Percentiles rank a stretch among this genome's conserved stretches.
These are phyloP conservation scores for Debaryomyces hansenii DNA, from an alignment of 805 yeast genomes.

Conservation along the genomic window DNA sequence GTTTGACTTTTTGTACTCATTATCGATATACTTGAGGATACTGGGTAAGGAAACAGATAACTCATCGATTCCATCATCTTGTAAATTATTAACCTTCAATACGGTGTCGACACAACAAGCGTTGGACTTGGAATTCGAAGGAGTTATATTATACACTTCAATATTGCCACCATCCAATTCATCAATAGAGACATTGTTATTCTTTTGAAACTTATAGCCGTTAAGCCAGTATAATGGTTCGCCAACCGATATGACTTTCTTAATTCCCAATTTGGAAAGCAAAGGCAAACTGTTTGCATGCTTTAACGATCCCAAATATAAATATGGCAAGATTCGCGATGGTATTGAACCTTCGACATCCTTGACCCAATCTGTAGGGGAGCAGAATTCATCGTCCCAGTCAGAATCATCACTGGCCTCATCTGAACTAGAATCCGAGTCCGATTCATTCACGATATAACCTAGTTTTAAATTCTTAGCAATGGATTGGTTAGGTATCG, in stretches of 20 bases:
- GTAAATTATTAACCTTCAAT: slow-evolving; percentile 68
- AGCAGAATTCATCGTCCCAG: background rate
- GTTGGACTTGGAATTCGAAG: slow-evolving; percentile 11
- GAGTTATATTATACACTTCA: slow-evolving; percentile 27
- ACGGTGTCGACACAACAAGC: slow-evolving; percentile 41
- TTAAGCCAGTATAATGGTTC: slow-evolving; percentile 69
- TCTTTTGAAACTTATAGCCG: slow-evolving; percentile 26
- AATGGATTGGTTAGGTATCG: slow-evolving; percentile 10
- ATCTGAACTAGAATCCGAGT: slow-evolving; percentile 7
- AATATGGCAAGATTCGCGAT: slow-evolving; percentile 76
- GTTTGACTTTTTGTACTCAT: slow-evolving; percentile 18
- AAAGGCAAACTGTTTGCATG: slow-evolving; percentile 78
- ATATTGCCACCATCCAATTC: slow-evolving; percentile 29
- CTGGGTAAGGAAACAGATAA: slow-evolving; percentile 59
- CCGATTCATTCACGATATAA: slow-evolving; percentile 20
- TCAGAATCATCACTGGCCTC: background rate
- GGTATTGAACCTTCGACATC: slow-evolving; percentile 71
- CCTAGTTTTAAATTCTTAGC: slow-evolving; percentile 21
- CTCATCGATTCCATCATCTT: slow-evolving; percentile 90
- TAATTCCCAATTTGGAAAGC: slow-evolving; percentile 64
- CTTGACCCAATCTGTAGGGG: slow-evolving; percentile 33
- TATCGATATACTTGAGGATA: slow-evolving; percentile 65
- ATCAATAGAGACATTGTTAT: slow-evolving; percentile 22
- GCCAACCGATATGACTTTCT: slow-evolving; percentile 81
- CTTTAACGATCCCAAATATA: slow-evolving; percentile 78